phyloP scores from a whole-genome alignment of 208 protist species.

The Acanthamoeba castellanii region DNA sequence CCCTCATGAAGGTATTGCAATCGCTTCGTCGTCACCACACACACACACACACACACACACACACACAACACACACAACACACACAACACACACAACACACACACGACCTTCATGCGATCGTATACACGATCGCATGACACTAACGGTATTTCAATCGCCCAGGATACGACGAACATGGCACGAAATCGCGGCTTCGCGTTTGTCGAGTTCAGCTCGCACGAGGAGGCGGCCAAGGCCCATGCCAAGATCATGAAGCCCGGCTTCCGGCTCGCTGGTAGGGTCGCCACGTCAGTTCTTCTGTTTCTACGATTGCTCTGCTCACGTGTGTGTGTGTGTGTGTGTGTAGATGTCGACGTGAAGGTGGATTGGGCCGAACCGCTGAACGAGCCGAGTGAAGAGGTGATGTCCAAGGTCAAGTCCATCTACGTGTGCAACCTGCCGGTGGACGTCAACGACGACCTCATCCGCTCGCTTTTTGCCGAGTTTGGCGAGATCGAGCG shows the following conservation, averaged over 20 bases:
- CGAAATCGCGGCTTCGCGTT: constrained; percentile 44
- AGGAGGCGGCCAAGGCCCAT: constrained; percentile 53
- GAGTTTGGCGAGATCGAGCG: constrained; percentile 51
- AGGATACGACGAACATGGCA: background rate
- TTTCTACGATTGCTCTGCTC: background rate
- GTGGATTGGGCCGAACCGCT: constrained; percentile 43
- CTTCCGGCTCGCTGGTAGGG: background rate
- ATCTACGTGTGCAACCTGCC: constrained; percentile 51
- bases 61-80: no score
- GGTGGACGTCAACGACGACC: background rate
- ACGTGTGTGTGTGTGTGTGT: background rate
- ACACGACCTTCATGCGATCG: no score
- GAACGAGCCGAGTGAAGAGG: constrained; percentile 16
- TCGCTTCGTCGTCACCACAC: no score
- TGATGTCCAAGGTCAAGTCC: constrained; percentile 53
- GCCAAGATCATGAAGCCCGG: constrained; percentile 33
- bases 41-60: no score
- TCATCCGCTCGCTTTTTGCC: background rate
- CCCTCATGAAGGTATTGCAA: background rate
- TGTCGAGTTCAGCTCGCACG: constrained; percentile 37
- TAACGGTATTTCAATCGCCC: no score
- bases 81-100: no score
- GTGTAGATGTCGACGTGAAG: background rate
- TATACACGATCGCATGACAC: no score
- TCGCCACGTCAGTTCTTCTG: background rate